Evolutionary conservation across 2,329 filamentous ascomycete species (phyloP), one percentile per base, ranked within the genome.

Genomic region (Fusarium subtropicale): DNA sequence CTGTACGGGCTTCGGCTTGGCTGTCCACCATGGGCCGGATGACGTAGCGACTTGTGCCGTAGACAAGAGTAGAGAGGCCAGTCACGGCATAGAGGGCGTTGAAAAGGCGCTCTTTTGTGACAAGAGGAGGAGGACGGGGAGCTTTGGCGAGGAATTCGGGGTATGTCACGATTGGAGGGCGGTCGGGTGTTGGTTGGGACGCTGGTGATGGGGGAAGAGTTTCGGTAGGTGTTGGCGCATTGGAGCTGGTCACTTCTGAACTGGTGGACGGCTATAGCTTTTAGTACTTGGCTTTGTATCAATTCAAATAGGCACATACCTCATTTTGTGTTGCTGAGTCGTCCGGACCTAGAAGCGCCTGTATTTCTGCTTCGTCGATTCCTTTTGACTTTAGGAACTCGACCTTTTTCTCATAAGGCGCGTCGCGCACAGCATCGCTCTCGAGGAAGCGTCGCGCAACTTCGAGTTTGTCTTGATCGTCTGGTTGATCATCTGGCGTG

Each of bases 321-420:
- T 74, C 50, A 60, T 51, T 41, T 20, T 67, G 45, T 30, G 60
- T 31, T 4, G 66, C 41, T 30, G 51, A 45, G 26, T 62, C 56
- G 22, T 74, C 69, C 20, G 79, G 75, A 5, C 68, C 76, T 18
- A 97, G 80, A 10, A 97, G 82, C 51, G 83, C 81, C 70, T 92
- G 82, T 64, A 97, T 92, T 65, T 95, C 89, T 33, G 85, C 83
- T 7, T 86, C 81, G 5, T 81, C 81, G 10, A 97, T 81, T 5
- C 92, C 92, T 78, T 97, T 97, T 52, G 87, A 88, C 74, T 90
- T 86, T 2, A 97, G 81, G 72, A 97, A 97, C 10, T 87, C 86
- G 22, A 87, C 83, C 81, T 97, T 97, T 79, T 89, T 90, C 58
- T 92, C 90, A 45, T 85, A 84, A 0, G 91, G 84, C 34, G 91